phyloP scores from a whole-genome alignment of 192 early-diverging fungal species.

The Coemansia sp. region DNA sequence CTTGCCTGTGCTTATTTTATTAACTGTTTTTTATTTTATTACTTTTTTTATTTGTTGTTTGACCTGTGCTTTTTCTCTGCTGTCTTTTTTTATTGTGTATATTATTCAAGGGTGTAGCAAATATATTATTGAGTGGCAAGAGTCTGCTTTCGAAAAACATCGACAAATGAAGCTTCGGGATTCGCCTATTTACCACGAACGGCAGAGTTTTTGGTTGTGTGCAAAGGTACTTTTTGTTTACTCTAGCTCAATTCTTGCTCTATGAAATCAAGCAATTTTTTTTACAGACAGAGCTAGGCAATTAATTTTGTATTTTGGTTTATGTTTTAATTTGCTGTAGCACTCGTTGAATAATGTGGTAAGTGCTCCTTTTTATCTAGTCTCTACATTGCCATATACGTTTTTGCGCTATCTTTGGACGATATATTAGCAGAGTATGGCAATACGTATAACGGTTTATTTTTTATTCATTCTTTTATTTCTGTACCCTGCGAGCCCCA shows the following conservation, averaged over 20 bases:
- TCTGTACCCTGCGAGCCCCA: not conserved
- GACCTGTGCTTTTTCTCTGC: not conserved
- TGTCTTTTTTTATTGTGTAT: not conserved
- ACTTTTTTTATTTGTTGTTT: not conserved
- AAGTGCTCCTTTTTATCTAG: too few species aligned
- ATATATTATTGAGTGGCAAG: constrained; percentile 26
- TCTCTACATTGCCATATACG: too few species aligned
- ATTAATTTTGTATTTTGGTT: not conserved
- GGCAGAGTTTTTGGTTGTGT: constrained; percentile 55
- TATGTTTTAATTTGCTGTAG: constrained; percentile 14
- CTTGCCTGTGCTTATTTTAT: not conserved
- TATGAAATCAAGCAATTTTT: too few species aligned
- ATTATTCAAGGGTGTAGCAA: constrained; percentile 5
- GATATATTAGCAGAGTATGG: too few species aligned
- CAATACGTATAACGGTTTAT: too few species aligned
- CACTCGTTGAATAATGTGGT: constrained; percentile 58
- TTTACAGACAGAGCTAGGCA: not conserved
- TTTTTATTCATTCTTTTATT: not conserved
- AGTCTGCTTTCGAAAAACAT: constrained; percentile 11
- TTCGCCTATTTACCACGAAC: constrained; percentile 54
- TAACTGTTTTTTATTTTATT: not conserved
- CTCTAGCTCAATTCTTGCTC: too few species aligned
- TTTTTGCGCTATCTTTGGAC: too few species aligned
- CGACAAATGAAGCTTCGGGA: constrained; percentile 47
- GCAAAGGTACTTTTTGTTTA: constrained; percentile 58